Evolutionary conservation across 2,329 filamentous ascomycete genomes (phyloP), one percentile per base, ranked within the genome.

Genomic region (Lachnum nothofagi): DNA sequence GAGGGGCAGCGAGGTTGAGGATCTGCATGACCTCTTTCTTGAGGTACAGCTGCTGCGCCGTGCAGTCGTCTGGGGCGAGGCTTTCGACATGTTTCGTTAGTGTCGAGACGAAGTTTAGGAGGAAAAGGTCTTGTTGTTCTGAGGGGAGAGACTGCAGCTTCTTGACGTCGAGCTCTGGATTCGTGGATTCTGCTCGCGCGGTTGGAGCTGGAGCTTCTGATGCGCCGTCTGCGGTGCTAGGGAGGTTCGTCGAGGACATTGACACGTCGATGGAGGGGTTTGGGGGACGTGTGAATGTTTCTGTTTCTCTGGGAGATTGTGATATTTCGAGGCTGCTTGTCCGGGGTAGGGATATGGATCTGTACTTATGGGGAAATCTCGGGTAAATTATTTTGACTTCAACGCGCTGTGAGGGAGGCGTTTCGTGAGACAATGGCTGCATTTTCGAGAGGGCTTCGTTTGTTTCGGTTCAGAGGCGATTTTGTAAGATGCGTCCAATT

Each of bases 11-110:
- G 33, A 98, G 80, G 62, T 85, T 90, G 67, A 98, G 79, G 66
- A 98, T 86, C 70, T 95, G 89, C 68, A 97, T 88, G 58, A 96
- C 78, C 75, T 97, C 90, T 67, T 88, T 91, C 71, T 96, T 96
- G 61, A 98, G 77, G 66, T 88, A 88, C 61, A 90, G 83, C 69
- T 98, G 93, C 70, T 96, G 87, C 10, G 87, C 80, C 19, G 88
- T 91, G 58, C 91, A 86, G 64, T 87, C 86, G 59, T 95, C 88
- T 53, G 82, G 76, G 45, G 82, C 79, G 40, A 97, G 78, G 14
- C 73, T 73, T 46, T 83, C 76, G 38, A 95, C 86, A 75, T 96
- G 87, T 59, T 85, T 86, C 54, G 83, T 85, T 48, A 98, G 77
- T 52, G 86, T 82, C 23, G 90, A 86, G 29, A 91, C 86, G 65